Evolutionary conservation across 2,329 filamentous ascomycete genomes (phyloP).

Genomic region (Neofusicoccum sp.): DNA sequence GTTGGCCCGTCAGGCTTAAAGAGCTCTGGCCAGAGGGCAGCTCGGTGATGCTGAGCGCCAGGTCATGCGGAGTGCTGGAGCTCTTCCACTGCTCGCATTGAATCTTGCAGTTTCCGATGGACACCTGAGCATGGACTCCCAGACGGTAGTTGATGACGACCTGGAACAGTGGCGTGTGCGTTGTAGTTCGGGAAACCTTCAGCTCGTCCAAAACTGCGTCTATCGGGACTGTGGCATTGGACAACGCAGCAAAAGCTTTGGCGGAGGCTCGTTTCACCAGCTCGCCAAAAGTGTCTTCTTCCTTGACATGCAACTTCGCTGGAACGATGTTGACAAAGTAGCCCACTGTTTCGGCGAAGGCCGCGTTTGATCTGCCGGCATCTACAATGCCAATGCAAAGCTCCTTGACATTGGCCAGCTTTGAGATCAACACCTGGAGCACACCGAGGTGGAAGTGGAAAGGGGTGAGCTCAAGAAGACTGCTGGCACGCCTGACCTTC

Average conservation of each 20-base stretch:
- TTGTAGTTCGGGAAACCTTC: constrained; percentile 41
- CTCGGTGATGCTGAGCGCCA: constrained; percentile 24
- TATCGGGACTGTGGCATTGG: constrained; percentile 52
- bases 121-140: constrained; percentile 31
- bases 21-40: neutral
- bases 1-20: constrained; percentile 30
- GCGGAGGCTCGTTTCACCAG: neutral
- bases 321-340: constrained; percentile 55
- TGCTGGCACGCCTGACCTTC: constrained; percentile 26
- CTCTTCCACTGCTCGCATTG: constrained; percentile 13
- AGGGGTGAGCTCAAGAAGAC: constrained; percentile 33
- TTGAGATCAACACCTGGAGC: constrained; percentile 39
- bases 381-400: constrained; percentile 54
- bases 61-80: constrained; percentile 25
- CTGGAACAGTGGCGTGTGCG: constrained; percentile 54
- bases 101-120: constrained; percentile 28
- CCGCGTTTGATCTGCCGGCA: constrained; percentile 41
- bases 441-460: constrained; percentile 54
- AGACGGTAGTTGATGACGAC: constrained; percentile 52
- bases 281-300: constrained; percentile 31
- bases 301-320: constrained; percentile 39
- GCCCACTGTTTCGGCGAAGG: constrained; percentile 45
- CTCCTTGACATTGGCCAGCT: constrained; percentile 40
- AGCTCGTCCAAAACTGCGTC: constrained; percentile 52
- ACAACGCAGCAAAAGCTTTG: constrained; percentile 41